Conservation (phyloP, 1,284 basidiomycete species). For the Porodaedalea pini region DNA sequence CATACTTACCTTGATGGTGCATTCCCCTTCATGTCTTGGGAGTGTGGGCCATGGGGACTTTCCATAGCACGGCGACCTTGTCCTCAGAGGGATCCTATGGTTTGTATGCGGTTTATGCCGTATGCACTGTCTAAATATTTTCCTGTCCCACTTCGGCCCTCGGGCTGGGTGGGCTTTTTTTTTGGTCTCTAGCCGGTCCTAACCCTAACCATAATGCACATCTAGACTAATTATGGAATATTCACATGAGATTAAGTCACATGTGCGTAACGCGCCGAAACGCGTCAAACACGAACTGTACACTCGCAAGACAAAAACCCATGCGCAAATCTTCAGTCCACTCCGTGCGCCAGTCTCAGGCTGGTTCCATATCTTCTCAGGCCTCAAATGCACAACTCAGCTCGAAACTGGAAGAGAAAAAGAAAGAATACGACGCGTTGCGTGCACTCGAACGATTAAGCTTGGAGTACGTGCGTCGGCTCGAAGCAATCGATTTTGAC, state of each 20-base stretch:
- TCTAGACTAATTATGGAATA: not conserved
- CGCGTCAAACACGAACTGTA: not conserved
- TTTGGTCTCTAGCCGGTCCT: conserved; percentile 21
- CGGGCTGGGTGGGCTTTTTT: conserved; percentile 21
- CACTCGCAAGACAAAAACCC: not conserved
- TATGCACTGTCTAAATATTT: conserved; percentile 22
- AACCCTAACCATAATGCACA: conserved; percentile 29
- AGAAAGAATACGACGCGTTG: conserved; percentile 76
- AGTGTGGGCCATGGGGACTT: conserved; percentile 28
- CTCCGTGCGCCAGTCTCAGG: conserved; percentile 38
- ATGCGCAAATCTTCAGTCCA: conserved; percentile 20
- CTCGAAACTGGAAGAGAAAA: conserved; percentile 66
- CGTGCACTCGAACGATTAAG: conserved; percentile 64
- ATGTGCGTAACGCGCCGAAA: not conserved
- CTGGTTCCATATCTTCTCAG: conserved; percentile 34
- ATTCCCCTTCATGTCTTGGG: conserved; percentile 33
- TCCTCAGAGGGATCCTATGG: conserved; percentile 27
- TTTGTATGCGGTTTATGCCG: conserved; percentile 20
- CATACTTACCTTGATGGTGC: conserved; percentile 47
- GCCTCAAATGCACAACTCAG: conserved; percentile 44
- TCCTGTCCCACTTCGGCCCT: conserved; percentile 21
- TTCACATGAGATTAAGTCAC: not conserved
- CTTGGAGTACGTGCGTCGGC: conserved; percentile 57
- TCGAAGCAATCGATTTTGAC: conserved; percentile 65
- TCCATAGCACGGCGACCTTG: conserved; percentile 35